Evolutionary conservation across 1,284 basidiomycete species (phyloP).

Genomic region (Ceratorhiza oryzae-sativae): DNA sequence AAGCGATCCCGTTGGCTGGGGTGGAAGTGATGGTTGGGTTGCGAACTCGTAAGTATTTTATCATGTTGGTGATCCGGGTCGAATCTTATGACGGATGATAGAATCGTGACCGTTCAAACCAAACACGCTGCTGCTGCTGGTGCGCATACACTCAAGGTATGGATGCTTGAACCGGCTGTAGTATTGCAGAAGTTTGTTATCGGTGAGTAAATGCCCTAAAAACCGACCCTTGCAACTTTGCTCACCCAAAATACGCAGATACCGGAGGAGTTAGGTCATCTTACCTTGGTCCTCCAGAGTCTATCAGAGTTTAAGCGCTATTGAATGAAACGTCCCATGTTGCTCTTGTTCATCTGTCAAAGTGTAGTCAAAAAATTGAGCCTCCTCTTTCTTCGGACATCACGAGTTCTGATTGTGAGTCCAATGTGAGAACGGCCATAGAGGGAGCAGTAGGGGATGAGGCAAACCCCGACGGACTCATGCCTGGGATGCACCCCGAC

Average conservation of each 20-base stretch:
- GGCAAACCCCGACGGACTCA: too few species aligned
- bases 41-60: constrained; percentile 53
- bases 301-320: constrained; percentile 49
- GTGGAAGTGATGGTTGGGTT: constrained; percentile 60
- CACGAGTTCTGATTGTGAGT: too few species aligned
- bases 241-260: constrained; percentile 52
- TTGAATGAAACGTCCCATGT: background rate
- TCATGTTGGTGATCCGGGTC: background rate
- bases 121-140: constrained; percentile 58
- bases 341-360: background rate
- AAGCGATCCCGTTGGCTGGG: constrained; percentile 59
- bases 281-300: constrained; percentile 70
- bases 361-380: too few species aligned
- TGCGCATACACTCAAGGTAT: constrained; percentile 66
- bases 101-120: constrained; percentile 54
- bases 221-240: background rate
- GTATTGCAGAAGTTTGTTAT: constrained; percentile 69
- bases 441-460: too few species aligned
- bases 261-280: constrained; percentile 62
- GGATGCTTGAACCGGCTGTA: constrained; percentile 66
- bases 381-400: too few species aligned
- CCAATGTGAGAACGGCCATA: too few species aligned
- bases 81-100: background rate
- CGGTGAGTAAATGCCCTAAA: too few species aligned
- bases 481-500: too few species aligned